Evolutionary conservation across 2,329 filamentous ascomycete species (phyloP), one percentile per base, ranked within the genome.

Genomic region (Plectosphaerella plurivora): DNA sequence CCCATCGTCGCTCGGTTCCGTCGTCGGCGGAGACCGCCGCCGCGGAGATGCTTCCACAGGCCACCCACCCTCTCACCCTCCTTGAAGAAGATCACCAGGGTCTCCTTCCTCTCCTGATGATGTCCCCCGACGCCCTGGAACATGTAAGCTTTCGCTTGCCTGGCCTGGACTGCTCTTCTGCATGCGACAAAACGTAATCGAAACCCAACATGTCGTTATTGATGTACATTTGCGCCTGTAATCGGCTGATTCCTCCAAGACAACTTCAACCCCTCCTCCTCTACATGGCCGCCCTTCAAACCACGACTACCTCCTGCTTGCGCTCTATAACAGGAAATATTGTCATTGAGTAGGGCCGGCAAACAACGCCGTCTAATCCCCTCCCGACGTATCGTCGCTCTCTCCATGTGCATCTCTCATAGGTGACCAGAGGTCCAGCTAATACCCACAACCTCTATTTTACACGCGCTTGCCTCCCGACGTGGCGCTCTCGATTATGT

Each of bases 391-490:
- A 41, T 16, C 3, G 15, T 16, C 28, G 18, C 5, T 12, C n/a
- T 10, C n/a, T 42, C 5, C 15, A 18, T 44, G n/a, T 20, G 41
- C 37, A 39, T 39, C 16, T 39, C 16, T 39, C n/a, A 12, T 12
- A 44, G n/a, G n/a, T 44, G n/a, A n/a, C 41, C 18, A 10, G 41
- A 18, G n/a, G 16, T 20, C 16, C 41, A 41, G 18, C 12, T 16
- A 16, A 14, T 16, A 15, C 12, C 18, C 12, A 4, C 15, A 47
- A 10, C 48, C 49, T 48, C 39, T 56, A 50, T 55, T 55, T 25
- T 56, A 55, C 53, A 56, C 50, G 53, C 47, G 47, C 51, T 24
- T 51, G 55, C 46, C 50, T 50, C 47, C 49, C 51, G 51, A 48
- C 49, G 50, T 55, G 56, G 22, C 56, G 47, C 45, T 53, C 48